Conservation (phyloP, 2,329 filamentous ascomycete genomes). For the Chlorencoelia australis region DNA sequence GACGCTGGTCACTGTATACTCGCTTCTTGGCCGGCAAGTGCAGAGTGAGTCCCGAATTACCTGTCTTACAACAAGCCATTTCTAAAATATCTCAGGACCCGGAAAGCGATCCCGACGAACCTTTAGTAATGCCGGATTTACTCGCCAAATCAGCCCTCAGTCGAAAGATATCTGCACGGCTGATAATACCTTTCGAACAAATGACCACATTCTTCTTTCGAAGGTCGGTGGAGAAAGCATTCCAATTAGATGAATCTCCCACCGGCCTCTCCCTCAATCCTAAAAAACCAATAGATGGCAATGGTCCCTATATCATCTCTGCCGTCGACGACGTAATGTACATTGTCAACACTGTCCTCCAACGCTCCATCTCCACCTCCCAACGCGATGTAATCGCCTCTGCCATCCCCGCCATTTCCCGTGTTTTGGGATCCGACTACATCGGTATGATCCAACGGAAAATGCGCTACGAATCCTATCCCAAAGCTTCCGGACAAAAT, state of each 20-base stretch:
- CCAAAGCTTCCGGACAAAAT: constrained; percentile 66
- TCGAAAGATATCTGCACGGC: constrained; percentile 64
- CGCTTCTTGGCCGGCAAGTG: constrained; percentile 84
- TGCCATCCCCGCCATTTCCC: constrained; percentile 67
- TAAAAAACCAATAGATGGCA: constrained; percentile 60
- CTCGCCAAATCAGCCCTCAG: constrained; percentile 69
- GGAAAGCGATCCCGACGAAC: constrained; percentile 40
- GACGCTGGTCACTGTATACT: constrained; percentile 85
- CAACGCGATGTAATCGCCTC: constrained; percentile 69
- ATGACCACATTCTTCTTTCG: constrained; percentile 98
- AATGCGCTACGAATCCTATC: constrained; percentile 94
- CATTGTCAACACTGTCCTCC: constrained; percentile 86
- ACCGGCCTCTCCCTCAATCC: constrained; percentile 67
- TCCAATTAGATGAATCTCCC: constrained; percentile 88
- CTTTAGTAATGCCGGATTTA: constrained; percentile 60
- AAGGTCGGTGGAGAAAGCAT: constrained; percentile 91
- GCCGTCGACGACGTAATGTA: constrained; percentile 99
- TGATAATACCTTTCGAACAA: constrained; percentile 73
- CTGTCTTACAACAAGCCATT: constrained; percentile 16
- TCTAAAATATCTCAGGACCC: constrained; percentile 38
- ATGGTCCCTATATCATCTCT: constrained; percentile 84
- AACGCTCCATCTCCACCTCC: constrained; percentile 77
- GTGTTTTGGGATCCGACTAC: constrained; percentile 80
- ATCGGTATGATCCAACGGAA: constrained; percentile 95
- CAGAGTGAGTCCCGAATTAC: constrained; percentile 44